These are phyloP conservation scores for Lentithecium fluviatile DNA, from an alignment of 495 filamentous ascomycete species.

Conservation along the genomic window DNA sequence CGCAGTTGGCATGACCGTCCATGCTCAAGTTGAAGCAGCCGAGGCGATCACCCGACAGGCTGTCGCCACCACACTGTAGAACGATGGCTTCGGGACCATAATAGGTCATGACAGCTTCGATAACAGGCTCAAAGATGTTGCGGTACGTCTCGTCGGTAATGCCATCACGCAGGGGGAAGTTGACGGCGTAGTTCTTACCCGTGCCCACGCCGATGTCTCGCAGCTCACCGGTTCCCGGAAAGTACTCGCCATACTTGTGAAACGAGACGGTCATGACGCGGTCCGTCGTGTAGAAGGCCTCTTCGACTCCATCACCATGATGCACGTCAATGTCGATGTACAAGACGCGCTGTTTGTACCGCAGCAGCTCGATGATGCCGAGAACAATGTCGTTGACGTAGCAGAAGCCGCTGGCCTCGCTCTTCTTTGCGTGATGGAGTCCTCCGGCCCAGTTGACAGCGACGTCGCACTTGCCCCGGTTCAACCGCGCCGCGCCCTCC, in stretches of 20 bases:
- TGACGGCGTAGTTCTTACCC: constrained; percentile 93
- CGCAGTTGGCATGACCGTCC: constrained; percentile 96
- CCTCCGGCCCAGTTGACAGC: constrained; percentile 98
- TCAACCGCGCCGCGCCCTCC: constrained; percentile 90
- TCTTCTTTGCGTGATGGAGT: constrained; percentile 95
- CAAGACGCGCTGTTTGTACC: constrained; percentile 87
- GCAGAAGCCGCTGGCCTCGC: constrained; percentile 95
- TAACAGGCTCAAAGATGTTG: constrained; percentile 92
- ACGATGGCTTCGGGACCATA: constrained; percentile 94
- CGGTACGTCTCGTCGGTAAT: constrained; percentile 93
- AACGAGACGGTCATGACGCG: constrained; percentile 98
- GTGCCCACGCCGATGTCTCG: constrained; percentile 90
- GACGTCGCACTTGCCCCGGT: constrained; percentile 92
- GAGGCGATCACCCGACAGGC: constrained; percentile 87
- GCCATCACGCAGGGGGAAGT: constrained; percentile 94
- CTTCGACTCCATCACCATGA: constrained; percentile 96
- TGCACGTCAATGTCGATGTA: constrained; percentile 99
- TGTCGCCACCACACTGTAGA: constrained; percentile 94
- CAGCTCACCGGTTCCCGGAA: constrained; percentile 94
- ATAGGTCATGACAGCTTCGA: constrained; percentile 90
- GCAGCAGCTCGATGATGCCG: constrained; percentile 91
- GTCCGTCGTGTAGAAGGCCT: constrained; percentile 96
- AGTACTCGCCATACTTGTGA: constrained; percentile 99
- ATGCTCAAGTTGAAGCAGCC: constrained; percentile 99
- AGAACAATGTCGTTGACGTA: constrained; percentile 99